A percentile compares a stretch with the other conserved stretches of the same genome.
Conservation (phyloP, 2,329 filamentous ascomycete species). For the Dothideomycetes sp. region DNA sequence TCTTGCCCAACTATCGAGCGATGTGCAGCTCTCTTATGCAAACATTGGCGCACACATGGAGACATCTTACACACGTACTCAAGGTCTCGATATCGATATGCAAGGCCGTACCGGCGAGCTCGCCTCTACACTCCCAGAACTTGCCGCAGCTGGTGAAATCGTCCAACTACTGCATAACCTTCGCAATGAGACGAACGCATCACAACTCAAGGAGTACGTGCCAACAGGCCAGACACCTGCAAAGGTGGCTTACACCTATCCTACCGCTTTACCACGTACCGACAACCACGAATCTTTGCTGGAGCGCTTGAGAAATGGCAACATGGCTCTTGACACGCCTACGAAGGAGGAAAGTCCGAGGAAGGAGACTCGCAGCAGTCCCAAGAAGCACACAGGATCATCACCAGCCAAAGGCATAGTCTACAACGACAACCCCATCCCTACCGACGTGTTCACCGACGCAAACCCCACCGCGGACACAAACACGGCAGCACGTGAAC, state of each 20-base stretch:
- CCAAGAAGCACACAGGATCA: conserved; percentile 19
- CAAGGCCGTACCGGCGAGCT: conserved; percentile 50
- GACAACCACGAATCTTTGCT: conserved; percentile 50
- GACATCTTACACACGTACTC: conserved; percentile 57
- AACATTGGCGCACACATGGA: conserved; percentile 63
- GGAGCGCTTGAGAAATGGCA: conserved; percentile 39
- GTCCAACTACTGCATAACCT: conserved; percentile 63
- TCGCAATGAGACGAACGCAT: conserved; percentile 56
- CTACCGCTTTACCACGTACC: conserved; percentile 69
- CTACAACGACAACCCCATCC: conserved; percentile 25
- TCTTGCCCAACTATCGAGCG: conserved; percentile 55
- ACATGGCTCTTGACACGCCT: background rate
- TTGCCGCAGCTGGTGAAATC: conserved; percentile 47
- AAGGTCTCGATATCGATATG: conserved; percentile 60
- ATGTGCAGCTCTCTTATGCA: conserved; percentile 63
- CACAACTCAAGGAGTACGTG: conserved; percentile 66
- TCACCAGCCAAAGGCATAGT: conserved; percentile 26
- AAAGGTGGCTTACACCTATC: conserved; percentile 72
- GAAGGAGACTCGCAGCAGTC: conserved; percentile 21
- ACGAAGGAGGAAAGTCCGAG: conserved; percentile 14
- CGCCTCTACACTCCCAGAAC: conserved; percentile 50
- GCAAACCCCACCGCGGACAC: background rate
- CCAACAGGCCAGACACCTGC: conserved; percentile 80
- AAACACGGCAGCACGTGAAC: conserved; percentile 16
- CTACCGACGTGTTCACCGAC: conserved; percentile 13